Base-by-base conservation (phyloP, 805 yeast genomes). In the Wickerhamiella dianesei region DNA sequence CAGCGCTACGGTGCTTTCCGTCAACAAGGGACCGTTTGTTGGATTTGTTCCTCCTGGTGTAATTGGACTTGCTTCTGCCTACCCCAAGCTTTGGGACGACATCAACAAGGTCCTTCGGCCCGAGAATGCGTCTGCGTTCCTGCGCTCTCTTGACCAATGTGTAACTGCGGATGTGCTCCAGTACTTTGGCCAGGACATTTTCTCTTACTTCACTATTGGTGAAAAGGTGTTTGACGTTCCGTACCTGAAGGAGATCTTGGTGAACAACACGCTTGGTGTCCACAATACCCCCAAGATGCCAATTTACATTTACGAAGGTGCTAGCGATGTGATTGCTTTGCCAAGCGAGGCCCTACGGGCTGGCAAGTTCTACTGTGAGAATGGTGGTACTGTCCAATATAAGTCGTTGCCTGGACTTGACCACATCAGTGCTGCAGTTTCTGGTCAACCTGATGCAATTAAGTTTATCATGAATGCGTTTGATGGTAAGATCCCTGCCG, bases 41-140 rank as follows among this genome's bases (percentile, higher is more conserved):
- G 63, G 59, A 16, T 48, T 57, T 17, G 49, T 53, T 6, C 50
- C 53, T 3, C 47, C 56, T 2, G 62, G 61, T n/a, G 46, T 62
- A 21, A 42, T 46, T 8, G 65, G 65, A 12, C 41, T 61, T 37
- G 50, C 53, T 12, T 44, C 48, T 3, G 61, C 53, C 45, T 61
- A 60, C 51, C 55, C 57, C 12, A 56, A 52, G 19, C 44, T 56
- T 16, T 37, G 42, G 29, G 50, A 48, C 25, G 41, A 47, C n/a
- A 25, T 54, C 3, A 32, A 50, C n/a, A 47, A 43, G 12, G 40
- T 45, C 5, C 25, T 50, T 21, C 37, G 35, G 14, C 53, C 54
- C 3, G 49, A 43, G 37, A 49, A 44, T 25, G 25, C 47, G 2
- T 13, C 40, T 35, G 45, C 49, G n/a, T 51, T 50, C 50, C 42